Percentiles rank a stretch among this genome's conserved stretches.
These are phyloP conservation scores for Lipomyces anomalus DNA, from an alignment of 805 yeast genomes.

Conservation along the genomic window DNA sequence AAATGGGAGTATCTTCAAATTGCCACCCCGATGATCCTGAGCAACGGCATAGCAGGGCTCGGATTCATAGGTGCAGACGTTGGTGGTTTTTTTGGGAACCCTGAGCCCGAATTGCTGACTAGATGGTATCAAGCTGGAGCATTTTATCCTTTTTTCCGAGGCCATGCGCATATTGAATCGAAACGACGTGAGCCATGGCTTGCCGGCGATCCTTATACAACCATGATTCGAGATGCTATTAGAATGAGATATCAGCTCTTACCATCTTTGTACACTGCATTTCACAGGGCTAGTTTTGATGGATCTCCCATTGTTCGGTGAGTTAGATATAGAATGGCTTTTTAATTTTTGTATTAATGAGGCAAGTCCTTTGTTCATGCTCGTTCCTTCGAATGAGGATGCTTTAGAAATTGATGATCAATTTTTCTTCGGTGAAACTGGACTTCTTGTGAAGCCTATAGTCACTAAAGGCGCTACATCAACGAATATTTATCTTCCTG, in stretches of 20 bases:
- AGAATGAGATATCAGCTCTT: slow-evolving; percentile 66
- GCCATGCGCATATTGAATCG: slow-evolving; percentile 93
- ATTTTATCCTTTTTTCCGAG: slow-evolving; percentile 95
- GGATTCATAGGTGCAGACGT: slow-evolving; percentile 96
- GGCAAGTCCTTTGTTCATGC: slow-evolving; percentile 24
- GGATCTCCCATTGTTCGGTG: slow-evolving; percentile 61
- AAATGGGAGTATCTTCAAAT: slow-evolving; percentile 79
- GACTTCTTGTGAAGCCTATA: slow-evolving; percentile 75
- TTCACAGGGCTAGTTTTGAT: slow-evolving; percentile 51
- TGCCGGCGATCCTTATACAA: slow-evolving; percentile 65
- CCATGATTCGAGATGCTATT: slow-evolving; percentile 63
- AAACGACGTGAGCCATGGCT: slow-evolving; percentile 91
- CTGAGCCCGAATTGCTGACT: slow-evolving; percentile 67
- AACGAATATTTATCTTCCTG: slow-evolving; percentile 48
- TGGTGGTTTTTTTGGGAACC: slow-evolving; percentile 94
- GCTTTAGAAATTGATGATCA: slow-evolving; percentile 69
- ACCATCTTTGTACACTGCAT: slow-evolving; percentile 76
- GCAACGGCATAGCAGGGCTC: slow-evolving; percentile 74
- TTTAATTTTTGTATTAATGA: slow-evolving; percentile 20
- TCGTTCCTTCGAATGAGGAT: slow-evolving; percentile 35
- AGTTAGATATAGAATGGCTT: no score
- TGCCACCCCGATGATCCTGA: slow-evolving; percentile 83
- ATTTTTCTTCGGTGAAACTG: slow-evolving; percentile 68
- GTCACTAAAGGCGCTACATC: slow-evolving; percentile 46
- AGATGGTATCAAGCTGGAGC: slow-evolving; percentile 97